Base-by-base conservation (phyloP, 2,329 filamentous ascomycete species). In the Colletotrichum incanum region DNA sequence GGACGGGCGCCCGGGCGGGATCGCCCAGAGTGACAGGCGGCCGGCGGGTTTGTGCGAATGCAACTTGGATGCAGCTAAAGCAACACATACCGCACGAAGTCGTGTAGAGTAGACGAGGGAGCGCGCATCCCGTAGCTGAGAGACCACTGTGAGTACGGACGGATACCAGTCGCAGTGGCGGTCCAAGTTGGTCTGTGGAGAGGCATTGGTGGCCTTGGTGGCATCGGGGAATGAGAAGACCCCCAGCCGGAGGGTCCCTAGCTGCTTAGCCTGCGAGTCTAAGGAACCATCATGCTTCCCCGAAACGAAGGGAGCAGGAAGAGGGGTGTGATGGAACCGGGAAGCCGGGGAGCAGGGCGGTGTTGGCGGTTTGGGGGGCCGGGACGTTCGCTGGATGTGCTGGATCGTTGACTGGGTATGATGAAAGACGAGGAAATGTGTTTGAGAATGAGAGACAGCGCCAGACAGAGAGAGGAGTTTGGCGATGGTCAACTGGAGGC, bases 241-340 rank as follows among this genome's bases (percentile, higher is more conserved):
- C 70, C 52, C 70, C 60, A 72, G 70, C 70, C 70, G 65, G 66
- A 65, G 60, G 37, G 65, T 60, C 66, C 52, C 60, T 70, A 28
- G 66, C 45, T 54, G 49, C 59, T 72, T 61, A 65, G 65, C 34
- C 60, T 72, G 45, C 41, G 31, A 64, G 41, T 41, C 65, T 69
- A 72, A 67, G 70, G 52, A 65, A 49, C 60, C 47, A 45, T 70
- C 65, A 60, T 72, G 65, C 70, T 70, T 72, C 70, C 70, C 70
- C 70, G 70, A 72, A 70, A 65, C 70, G 70, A 72, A 72, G 60
- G 65, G 45, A 65, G 28, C 31, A 69, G 52, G 50, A 59, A 54
- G 67, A 67, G 65, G 65, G 69, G 65, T 60, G 28, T 26, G 52
- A 64, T 49, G 54, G 65, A 65, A 70, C 70, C 70, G 39, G 70